Conservation (phyloP, 2,329 filamentous ascomycete genomes). For the Cercospora citrullina region DNA sequence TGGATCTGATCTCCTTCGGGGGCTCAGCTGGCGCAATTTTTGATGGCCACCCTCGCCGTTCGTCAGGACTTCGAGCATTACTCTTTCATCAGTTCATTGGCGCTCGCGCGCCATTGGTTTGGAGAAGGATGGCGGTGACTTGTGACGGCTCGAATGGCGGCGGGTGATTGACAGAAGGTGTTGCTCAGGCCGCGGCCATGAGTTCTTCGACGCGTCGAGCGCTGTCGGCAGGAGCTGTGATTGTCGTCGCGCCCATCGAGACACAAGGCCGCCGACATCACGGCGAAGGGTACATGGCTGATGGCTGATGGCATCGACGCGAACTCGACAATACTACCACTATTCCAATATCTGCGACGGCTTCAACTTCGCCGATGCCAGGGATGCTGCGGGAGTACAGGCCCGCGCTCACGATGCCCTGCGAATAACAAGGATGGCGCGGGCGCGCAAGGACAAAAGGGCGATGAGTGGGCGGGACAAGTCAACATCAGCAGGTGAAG, state of each 20-base stretch:
- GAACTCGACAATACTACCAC: no score
- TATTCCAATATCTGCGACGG: neutral
- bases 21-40: conserved; percentile 3
- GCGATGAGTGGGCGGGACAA: neutral
- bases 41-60: neutral
- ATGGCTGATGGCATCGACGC: neutral
- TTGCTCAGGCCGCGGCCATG: neutral
- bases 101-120: neutral
- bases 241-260: neutral
- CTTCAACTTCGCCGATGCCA: neutral
- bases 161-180: neutral
- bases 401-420: neutral
- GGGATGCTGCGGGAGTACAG: neutral
- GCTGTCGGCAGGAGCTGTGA: neutral
- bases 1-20: conserved; percentile 15
- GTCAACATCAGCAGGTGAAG: neutral
- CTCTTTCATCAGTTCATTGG: neutral
- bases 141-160: neutral
- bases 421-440: neutral
- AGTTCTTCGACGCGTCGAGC: neutral
- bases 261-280: neutral
- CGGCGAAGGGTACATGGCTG: neutral
- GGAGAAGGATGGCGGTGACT: neutral
- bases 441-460: neutral
- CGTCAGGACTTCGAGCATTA: neutral